Evolutionary conservation across 129 eudicot genomes (phyloP).

Genomic region (Mikania micrantha): DNA sequence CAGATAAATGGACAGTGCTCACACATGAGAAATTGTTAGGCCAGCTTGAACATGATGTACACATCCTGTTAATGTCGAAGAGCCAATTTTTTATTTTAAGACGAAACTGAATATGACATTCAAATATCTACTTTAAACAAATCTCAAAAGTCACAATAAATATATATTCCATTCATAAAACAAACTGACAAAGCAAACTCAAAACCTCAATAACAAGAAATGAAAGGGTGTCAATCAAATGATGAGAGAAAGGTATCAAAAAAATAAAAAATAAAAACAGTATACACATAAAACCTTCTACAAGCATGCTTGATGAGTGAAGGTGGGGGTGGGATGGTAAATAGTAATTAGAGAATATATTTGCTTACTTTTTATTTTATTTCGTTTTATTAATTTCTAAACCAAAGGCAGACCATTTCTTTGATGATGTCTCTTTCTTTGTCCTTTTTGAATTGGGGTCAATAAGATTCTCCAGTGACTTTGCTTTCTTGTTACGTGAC

Average conservation of each 20-base stretch:
- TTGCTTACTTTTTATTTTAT: background rate
- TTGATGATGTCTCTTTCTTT: slow-evolving; percentile 75
- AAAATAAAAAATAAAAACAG: slow-evolving; percentile 32
- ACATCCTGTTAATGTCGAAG: too few species aligned
- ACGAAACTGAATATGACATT: background rate
- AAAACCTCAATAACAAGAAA: slow-evolving; percentile 9
- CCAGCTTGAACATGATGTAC: too few species aligned
- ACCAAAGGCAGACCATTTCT: slow-evolving; percentile 95
- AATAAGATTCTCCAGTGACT: slow-evolving; percentile 90
- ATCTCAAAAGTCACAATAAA: slow-evolving; percentile 29
- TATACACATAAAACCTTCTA: slow-evolving; percentile 55
- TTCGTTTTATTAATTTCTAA: slow-evolving; percentile 48
- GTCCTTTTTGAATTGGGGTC: slow-evolving; percentile 83
- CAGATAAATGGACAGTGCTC: too few species aligned
- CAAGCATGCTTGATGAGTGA: too few species aligned
- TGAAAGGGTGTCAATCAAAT: too few species aligned
- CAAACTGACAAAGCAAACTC: slow-evolving; percentile 24
- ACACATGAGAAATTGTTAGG: too few species aligned
- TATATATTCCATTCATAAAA: slow-evolving; percentile 23
- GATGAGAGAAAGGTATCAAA: too few species aligned
- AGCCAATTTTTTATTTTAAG: too few species aligned
- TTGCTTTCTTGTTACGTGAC: slow-evolving; percentile 82
- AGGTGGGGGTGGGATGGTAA: too few species aligned
- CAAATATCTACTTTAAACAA: background rate
- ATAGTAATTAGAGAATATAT: slow-evolving; percentile 8